Base-by-base conservation (phyloP, 2,329 filamentous ascomycete genomes). In the Fusarium torulosum region DNA sequence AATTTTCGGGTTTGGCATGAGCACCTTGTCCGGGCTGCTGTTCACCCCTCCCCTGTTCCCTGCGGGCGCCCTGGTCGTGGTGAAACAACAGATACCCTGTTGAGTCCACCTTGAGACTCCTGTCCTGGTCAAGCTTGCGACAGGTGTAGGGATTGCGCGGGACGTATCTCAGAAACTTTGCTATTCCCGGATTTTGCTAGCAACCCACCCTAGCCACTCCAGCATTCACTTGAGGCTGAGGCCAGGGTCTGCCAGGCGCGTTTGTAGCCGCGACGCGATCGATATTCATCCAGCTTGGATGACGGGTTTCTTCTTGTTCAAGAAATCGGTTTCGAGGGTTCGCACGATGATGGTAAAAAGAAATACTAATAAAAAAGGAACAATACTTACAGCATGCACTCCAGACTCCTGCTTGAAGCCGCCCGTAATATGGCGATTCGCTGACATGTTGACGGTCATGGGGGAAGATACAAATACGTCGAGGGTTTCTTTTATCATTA, bases 71-170 rank as follows among this genome's bases (percentile, higher is more conserved):
- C 81, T 75, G 76, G 79, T 76, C 77, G 74, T 73, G 78, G 80
- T 85, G 84, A 86, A 86, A 86, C 84, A 81, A 76, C 75, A 79
- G 71, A 69, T 77, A 80, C 81, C 83, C 80, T 85, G 82, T 71
- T 80, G 82, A 81, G 81, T 78, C 81, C 76, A 74, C 74, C 63
- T 73, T 68, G 75, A 74, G 78, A 77, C 43, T 80, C 79, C 77
- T 77, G 76, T 76, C 79, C 76, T 72, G 75, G 80, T 70, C 77
- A 81, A 76, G 79, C 78, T 81, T 82, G 81, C 79, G 78, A 81
- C 78, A 78, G 76, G 76, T 66, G 57, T 67, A 37, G 33, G 33
- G 33, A 58, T 60, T 68, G 60, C 56, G 43, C 53, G 64, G 61
- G 51, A 60, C 40, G 45, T 43, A 61, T 59, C 52, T 70, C 46